Evolutionary conservation across 192 early-diverging fungal species (phyloP).

Genomic region (Coemansia sp.): DNA sequence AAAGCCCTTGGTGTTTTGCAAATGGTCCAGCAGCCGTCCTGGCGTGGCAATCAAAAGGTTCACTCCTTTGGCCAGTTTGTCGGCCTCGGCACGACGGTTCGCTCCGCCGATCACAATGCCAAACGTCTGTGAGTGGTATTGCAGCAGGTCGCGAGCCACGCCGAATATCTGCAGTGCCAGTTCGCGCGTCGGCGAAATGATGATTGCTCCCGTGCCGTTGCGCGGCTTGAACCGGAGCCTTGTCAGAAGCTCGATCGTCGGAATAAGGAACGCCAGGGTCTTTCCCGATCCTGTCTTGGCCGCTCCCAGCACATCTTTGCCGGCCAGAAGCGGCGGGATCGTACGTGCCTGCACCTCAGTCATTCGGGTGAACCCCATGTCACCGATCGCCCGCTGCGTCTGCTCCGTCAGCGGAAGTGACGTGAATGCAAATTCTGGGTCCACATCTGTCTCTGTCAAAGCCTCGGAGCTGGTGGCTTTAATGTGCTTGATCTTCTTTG

Average conservation of each 20-base stretch:
- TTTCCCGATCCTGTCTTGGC: conserved; percentile 72
- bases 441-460: not conserved
- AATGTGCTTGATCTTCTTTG: not conserved
- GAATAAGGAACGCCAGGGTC: conserved; percentile 89
- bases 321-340: conserved; percentile 93
- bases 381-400: conserved; percentile 79
- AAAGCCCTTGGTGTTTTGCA: conserved; percentile 97
- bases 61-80: conserved; percentile 94
- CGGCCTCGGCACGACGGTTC: conserved; percentile 92
- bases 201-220: conserved; percentile 91
- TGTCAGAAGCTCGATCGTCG: conserved; percentile 87
- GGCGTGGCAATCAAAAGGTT: conserved; percentile 96
- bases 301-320: conserved; percentile 95
- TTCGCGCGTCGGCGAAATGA: conserved; percentile 98
- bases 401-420: conserved; percentile 77
- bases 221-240: conserved; percentile 94
- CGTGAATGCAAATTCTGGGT: conserved; percentile 57
- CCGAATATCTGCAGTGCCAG: conserved; percentile 98
- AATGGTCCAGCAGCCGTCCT: conserved; percentile 94
- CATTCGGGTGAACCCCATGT: conserved; percentile 93
- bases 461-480: conserved; percentile 5
- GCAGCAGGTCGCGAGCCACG: conserved; percentile 92
- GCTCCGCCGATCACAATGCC: conserved; percentile 99
- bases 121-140: conserved; percentile 95
- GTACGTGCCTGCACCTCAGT: conserved; percentile 96